A percentile compares a stretch with the other conserved stretches of the same genome.
Conservation (phyloP, 2,329 filamentous ascomycete species). For the Akanthomyces lecanii region DNA sequence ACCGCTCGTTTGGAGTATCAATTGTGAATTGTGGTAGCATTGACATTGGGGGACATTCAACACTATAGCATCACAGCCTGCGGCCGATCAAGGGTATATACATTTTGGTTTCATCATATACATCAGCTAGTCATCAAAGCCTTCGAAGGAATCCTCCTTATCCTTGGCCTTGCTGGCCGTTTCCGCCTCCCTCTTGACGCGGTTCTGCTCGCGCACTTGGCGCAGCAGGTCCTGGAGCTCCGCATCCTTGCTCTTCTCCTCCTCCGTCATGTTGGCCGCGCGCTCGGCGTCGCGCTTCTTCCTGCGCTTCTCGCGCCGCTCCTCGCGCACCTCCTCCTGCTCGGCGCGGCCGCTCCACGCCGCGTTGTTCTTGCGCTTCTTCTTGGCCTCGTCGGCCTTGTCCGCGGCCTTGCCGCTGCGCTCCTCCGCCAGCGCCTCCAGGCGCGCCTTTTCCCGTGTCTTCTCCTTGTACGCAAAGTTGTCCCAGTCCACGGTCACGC, state of each 20-base stretch:
- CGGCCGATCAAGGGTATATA: not conserved
- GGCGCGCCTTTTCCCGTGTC: slow-evolving; percentile 61
- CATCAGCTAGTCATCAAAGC: slow-evolving; percentile 47
- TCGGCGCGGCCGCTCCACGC: slow-evolving; percentile 72
- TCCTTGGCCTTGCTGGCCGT: slow-evolving; percentile 26
- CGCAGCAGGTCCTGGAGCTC: slow-evolving; percentile 62
- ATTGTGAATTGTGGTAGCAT: not conserved
- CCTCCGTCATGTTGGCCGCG: slow-evolving; percentile 63
- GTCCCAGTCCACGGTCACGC: slow-evolving; percentile 62
- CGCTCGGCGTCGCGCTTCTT: slow-evolving; percentile 61
- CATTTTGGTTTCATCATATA: not conserved
- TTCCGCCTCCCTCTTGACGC: slow-evolving; percentile 33
- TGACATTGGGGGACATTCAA: not conserved
- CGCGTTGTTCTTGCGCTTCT: slow-evolving; percentile 59
- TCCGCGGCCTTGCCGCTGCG: slow-evolving; percentile 36
- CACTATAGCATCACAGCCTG: not conserved
- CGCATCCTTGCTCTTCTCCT: slow-evolving; percentile 58
- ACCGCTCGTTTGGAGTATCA: not conserved
- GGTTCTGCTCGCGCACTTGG: slow-evolving; percentile 57
- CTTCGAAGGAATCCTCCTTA: slow-evolving; percentile 50
- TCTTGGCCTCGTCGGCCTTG: slow-evolving; percentile 41
- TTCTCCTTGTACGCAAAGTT: slow-evolving; percentile 69
- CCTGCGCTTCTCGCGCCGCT: slow-evolving; percentile 60
- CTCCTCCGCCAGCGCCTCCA: slow-evolving; percentile 50
- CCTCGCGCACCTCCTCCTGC: slow-evolving; percentile 57